phyloP scores from a whole-genome alignment of 2,329 filamentous ascomycete species.

The Ceratocystis colombiana region DNA sequence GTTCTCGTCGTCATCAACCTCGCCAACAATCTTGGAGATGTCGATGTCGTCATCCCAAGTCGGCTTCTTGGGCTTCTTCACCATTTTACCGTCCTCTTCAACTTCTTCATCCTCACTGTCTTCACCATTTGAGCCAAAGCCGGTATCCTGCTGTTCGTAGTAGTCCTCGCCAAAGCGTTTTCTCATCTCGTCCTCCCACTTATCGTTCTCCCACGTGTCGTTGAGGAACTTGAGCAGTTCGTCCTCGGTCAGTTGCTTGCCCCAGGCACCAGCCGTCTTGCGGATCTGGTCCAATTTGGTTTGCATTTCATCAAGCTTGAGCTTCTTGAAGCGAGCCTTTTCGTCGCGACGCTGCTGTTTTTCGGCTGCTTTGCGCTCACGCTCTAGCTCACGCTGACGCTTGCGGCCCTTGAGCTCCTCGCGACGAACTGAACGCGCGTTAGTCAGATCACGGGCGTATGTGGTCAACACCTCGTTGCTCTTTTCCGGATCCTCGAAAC shows the following conservation, averaged over 20 bases:
- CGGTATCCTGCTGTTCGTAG: conserved; percentile 63
- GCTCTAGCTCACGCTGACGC: conserved; percentile 67
- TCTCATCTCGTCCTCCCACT: conserved; percentile 86
- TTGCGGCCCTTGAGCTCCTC: conserved; percentile 70
- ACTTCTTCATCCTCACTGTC: conserved; percentile 50
- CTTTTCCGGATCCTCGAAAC: conserved; percentile 84
- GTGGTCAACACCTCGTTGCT: conserved; percentile 80
- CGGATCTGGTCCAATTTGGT: conserved; percentile 80
- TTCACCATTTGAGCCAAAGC: conserved; percentile 56
- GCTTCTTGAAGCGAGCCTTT: conserved; percentile 68
- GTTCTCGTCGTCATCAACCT: conserved; percentile 60
- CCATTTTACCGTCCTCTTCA: conserved; percentile 41
- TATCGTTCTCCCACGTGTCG: conserved; percentile 75
- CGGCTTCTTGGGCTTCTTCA: conserved; percentile 60
- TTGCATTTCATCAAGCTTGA: conserved; percentile 86
- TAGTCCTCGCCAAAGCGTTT: conserved; percentile 83
- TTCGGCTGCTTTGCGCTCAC: conserved; percentile 65
- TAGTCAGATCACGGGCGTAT: conserved; percentile 77
- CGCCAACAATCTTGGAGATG: conserved; percentile 81
- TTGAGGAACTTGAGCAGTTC: conserved; percentile 81
- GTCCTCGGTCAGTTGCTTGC: conserved; percentile 56
- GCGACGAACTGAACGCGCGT: conserved; percentile 71
- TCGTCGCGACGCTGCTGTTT: conserved; percentile 68
- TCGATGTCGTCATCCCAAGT: conserved; percentile 97
- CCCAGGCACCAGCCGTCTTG: conserved; percentile 70